Base-by-base conservation (phyloP, 164 flowering plant species). In the Nelumbo lutea region DNA sequence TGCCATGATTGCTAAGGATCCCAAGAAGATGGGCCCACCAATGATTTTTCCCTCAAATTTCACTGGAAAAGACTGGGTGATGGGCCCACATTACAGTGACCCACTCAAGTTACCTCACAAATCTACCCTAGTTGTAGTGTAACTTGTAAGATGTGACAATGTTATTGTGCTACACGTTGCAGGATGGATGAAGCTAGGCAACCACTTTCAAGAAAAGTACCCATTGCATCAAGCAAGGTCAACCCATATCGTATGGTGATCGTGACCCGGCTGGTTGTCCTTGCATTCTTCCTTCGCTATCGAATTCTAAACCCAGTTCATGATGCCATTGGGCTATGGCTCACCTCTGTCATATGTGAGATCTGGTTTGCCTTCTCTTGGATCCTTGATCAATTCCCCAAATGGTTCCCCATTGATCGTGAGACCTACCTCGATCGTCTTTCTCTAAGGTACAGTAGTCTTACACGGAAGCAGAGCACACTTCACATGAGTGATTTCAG, bases 301-400 rank as follows among this genome's bases (percentile, higher is more conserved):
- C 71, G 99, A 59, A 74, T 92, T 66, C 65, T 92, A 75, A 78
- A 92, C 72, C 99, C 99, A 0, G 99, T 89, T 40, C 90, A 87
- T 44, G 99, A 95, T 64, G 96, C 99, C 50, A 44, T 92, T 5
- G 97, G 97, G 5, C 88, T 95, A 9, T 95, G 99, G 99, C 86
- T 95, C 10, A 89, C 96, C 10, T 92, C 99, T 53, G 77, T 95
- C 2, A 71, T 88, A 51, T 95, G 98, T 66, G 97, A 95, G 81
- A 90, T 95, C 45, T 95, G 99, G 99, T 91, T 95, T 70, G 97
- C 97, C 41, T 3, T 89, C 69, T 91, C 98, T 8, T 94, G 98
- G 98, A 94, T 94, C 68, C 91, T 95, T 42, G 99, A 95, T 84
- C 99, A 95, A 85, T 89, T 95, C 75, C 99, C 99, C 70, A 95